Evolutionary conservation across 371 early-diverging fungal genomes (phyloP).

Genomic region (Apophysomyces variabilis): DNA sequence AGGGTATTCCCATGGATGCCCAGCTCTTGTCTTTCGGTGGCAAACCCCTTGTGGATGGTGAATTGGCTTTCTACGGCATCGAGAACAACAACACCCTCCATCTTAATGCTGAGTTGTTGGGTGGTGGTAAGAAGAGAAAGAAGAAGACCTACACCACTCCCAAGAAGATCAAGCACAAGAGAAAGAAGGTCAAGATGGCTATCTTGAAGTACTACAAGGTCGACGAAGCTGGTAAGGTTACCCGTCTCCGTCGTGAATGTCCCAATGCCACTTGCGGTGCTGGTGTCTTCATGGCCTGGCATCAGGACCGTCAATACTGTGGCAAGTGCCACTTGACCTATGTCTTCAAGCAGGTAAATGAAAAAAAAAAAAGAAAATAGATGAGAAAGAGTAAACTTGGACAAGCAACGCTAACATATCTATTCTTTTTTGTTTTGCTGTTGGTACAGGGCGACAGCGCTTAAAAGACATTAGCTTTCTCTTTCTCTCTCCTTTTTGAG

Average conservation of each 20-base stretch:
- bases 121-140: slow-evolving; percentile 98
- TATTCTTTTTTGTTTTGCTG: slow-evolving; percentile 14
- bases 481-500: neutral
- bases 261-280: slow-evolving; percentile 94
- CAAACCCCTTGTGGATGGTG: slow-evolving; percentile 87
- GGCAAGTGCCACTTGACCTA: slow-evolving; percentile 69
- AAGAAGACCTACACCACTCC: slow-evolving; percentile 99
- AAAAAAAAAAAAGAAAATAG: neutral
- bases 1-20: slow-evolving; percentile 90
- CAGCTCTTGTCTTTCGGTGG: slow-evolving; percentile 94
- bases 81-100: slow-evolving; percentile 89
- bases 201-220: slow-evolving; percentile 98
- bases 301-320: slow-evolving; percentile 96
- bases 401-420: slow-evolving; percentile 13
- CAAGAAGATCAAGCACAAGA: slow-evolving; percentile 98
- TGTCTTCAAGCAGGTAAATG: slow-evolving; percentile 48
- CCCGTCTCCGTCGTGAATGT: slow-evolving; percentile 96
- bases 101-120: slow-evolving; percentile 66
- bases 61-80: slow-evolving; percentile 79
- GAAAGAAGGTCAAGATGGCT: slow-evolving; percentile 96
- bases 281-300: slow-evolving; percentile 98
- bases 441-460: neutral
- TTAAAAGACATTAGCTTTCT: slow-evolving; percentile 10
- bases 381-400: neutral
- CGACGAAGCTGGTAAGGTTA: slow-evolving; percentile 93